Evolutionary conservation across 225 moss, liverwort and hornwort species (phyloP).

Genomic region (Polytrichum commune): DNA sequence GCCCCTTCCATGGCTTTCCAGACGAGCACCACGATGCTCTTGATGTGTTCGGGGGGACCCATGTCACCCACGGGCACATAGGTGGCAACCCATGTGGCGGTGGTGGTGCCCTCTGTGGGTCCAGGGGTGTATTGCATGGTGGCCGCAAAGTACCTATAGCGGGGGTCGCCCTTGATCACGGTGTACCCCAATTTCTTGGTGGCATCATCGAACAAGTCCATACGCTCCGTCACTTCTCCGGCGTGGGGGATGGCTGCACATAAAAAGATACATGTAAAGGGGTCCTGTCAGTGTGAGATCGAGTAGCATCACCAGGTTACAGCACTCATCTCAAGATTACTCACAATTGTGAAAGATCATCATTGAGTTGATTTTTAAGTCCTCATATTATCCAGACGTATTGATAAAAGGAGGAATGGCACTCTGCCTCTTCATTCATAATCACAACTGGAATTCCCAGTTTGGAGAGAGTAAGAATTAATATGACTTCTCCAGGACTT

Average conservation of each 20-base stretch:
- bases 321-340: too few relatives aligned
- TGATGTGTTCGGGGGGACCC: constrained; percentile 31
- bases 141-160: constrained; percentile 23
- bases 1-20: constrained; percentile 24
- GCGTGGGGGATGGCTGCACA: constrained; percentile 13
- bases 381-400: too few relatives aligned
- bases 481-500: too few relatives aligned
- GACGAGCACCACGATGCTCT: constrained; percentile 3
- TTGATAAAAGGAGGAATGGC: too few relatives aligned
- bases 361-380: too few relatives aligned
- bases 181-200: constrained; percentile 23
- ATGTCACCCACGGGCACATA: constrained; percentile 27
- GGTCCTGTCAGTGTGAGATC: too few relatives aligned
- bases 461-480: too few relatives aligned
- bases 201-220: constrained; percentile 21
- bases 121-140: constrained; percentile 22
- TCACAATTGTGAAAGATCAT: too few relatives aligned
- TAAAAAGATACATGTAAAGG: too few relatives aligned
- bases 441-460: too few relatives aligned
- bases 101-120: constrained; percentile 3
- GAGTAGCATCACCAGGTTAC: too few relatives aligned
- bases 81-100: constrained; percentile 22
- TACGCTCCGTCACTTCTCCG: constrained; percentile 28
- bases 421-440: too few relatives aligned
- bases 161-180: constrained; percentile 34